phyloP scores from a whole-genome alignment of 768 basidiomycete genomes.

The Russula compacta region DNA sequence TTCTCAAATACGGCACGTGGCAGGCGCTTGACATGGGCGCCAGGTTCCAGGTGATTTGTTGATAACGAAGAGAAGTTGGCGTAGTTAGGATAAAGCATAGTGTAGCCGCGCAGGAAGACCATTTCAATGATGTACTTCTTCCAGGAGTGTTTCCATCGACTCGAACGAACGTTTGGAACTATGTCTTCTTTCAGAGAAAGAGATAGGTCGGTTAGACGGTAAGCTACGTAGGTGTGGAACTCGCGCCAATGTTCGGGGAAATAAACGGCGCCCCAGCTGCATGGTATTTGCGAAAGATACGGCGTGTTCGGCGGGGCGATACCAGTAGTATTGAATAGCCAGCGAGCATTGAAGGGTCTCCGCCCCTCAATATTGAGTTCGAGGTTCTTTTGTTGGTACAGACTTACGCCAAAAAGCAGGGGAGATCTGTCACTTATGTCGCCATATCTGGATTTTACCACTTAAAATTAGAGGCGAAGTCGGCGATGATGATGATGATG shows the following conservation, averaged over 20 bases:
- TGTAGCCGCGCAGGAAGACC: slow-evolving; percentile 69
- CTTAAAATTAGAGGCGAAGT: neutral
- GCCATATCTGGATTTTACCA: slow-evolving; percentile 47
- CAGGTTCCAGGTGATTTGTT: slow-evolving; percentile 84
- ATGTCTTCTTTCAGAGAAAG: slow-evolving; percentile 34
- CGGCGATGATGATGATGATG: neutral
- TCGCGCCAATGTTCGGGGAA: slow-evolving; percentile 86
- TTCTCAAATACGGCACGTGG: slow-evolving; percentile 38
- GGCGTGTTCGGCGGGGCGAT: slow-evolving; percentile 46
- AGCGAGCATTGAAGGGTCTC: slow-evolving; percentile 55
- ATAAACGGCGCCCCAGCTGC: slow-evolving; percentile 88
- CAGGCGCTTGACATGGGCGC: slow-evolving; percentile 62
- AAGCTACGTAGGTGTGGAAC: slow-evolving; percentile 67
- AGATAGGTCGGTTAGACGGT: slow-evolving; percentile 44
- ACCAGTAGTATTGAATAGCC: slow-evolving; percentile 39
- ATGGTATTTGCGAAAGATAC: slow-evolving; percentile 80
- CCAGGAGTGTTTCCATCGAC: slow-evolving; percentile 76
- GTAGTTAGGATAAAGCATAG: slow-evolving; percentile 88
- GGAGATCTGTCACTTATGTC: slow-evolving; percentile 30
- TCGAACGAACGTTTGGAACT: slow-evolving; percentile 72
- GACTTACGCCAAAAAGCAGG: slow-evolving; percentile 66
- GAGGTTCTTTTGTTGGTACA: slow-evolving; percentile 79
- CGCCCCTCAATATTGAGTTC: slow-evolving; percentile 65
- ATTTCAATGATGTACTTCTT: slow-evolving; percentile 88
- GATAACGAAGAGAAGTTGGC: slow-evolving; percentile 62